Evolutionary conservation across 805 yeast species (phyloP).

Genomic region (Hanseniaspora nectarophila): DNA sequence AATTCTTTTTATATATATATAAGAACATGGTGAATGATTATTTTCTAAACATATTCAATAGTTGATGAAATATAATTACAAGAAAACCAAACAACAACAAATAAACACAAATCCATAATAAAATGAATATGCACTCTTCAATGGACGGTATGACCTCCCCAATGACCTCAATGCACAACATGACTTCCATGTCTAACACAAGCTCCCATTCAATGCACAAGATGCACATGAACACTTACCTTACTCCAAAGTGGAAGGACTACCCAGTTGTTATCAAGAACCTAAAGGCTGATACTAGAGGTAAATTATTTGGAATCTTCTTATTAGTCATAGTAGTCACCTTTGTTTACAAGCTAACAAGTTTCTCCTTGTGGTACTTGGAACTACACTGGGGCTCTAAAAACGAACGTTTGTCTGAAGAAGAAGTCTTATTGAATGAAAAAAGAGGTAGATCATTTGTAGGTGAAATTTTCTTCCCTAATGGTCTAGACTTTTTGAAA

Average conservation of each 20-base stretch:
- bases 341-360: conserved; percentile 47
- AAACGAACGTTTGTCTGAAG: conserved; percentile 24
- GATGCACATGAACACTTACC: conserved; percentile 46
- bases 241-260: conserved; percentile 39
- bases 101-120: not conserved
- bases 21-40: no score
- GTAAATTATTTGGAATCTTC: conserved; percentile 64
- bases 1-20: no score
- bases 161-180: no score
- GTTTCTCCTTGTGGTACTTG: conserved; percentile 48
- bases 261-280: conserved; percentile 55
- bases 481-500: conserved; percentile 20
- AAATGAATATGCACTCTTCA: not conserved
- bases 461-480: conserved; percentile 22
- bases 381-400: conserved; percentile 43
- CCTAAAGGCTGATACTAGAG: conserved; percentile 43
- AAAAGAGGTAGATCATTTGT: conserved; percentile 14
- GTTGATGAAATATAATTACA: no score
- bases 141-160: conserved; percentile 7
- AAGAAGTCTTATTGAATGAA: conserved; percentile 21
- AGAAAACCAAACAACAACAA: not conserved
- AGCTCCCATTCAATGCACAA: not conserved
- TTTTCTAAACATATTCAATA: no score
- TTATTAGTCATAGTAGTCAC: conserved; percentile 47
- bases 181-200: no score